Percentiles rank a stretch among this genome's conserved stretches.
phyloP scores from a whole-genome alignment of 768 basidiomycete species.

The Nevesoporus exiguus region DNA sequence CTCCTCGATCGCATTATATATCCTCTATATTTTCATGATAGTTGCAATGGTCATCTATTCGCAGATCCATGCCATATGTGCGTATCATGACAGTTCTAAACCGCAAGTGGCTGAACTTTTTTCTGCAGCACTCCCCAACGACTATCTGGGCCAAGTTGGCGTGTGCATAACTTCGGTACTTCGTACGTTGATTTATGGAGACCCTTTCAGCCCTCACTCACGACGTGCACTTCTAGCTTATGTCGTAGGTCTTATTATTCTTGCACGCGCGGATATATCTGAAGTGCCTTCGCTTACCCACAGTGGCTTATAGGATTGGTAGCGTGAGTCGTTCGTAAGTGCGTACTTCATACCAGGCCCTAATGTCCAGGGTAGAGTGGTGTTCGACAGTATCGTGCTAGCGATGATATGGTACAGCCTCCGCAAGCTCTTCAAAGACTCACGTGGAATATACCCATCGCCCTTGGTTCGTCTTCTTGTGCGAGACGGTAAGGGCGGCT shows the following conservation, averaged over 20 bases:
- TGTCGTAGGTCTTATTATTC: background rate
- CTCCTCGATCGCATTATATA: slow-evolving; percentile 1
- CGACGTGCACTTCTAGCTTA: background rate
- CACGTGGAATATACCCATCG: background rate
- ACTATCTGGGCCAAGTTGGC: slow-evolving; percentile 1
- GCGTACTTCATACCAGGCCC: no score
- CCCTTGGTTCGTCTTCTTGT: slow-evolving; percentile 3
- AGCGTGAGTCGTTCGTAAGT: background rate
- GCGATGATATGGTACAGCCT: background rate
- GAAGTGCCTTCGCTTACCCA: background rate
- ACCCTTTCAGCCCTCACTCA: background rate
- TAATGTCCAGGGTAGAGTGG: background rate
- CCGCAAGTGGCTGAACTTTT: background rate
- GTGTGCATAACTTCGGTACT: slow-evolving; percentile 6
- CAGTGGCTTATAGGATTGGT: background rate
- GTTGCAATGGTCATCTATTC: background rate
- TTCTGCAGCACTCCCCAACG: background rate
- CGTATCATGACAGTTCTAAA: background rate
- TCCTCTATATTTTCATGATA: background rate
- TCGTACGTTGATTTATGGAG: background rate
- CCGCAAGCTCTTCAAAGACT: background rate
- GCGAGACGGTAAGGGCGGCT: slow-evolving; percentile 7
- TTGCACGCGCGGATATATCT: background rate
- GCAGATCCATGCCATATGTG: background rate
- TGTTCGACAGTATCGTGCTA: background rate